These are phyloP conservation scores for Amauroascus niger DNA, from an alignment of 2,329 filamentous ascomycete species.

Conservation along the genomic window DNA sequence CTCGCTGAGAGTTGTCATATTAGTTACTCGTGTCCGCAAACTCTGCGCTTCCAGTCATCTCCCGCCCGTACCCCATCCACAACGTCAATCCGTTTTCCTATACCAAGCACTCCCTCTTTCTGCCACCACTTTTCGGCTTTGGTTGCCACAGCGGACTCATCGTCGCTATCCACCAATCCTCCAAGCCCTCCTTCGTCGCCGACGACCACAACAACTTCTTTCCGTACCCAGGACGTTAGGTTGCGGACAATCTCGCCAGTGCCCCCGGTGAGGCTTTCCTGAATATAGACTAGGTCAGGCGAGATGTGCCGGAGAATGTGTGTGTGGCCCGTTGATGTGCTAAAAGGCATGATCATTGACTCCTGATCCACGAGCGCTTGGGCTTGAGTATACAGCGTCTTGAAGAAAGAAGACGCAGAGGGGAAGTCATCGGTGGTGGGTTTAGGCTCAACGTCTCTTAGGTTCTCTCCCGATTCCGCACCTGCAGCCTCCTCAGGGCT, in stretches of 20 bases:
- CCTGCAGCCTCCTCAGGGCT: constrained; percentile 54
- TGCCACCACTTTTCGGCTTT: constrained; percentile 47
- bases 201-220: constrained; percentile 51
- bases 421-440: constrained; percentile 37
- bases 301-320: constrained; percentile 79
- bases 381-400: constrained; percentile 71
- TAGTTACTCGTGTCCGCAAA: constrained; percentile 52
- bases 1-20: background rate
- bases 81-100: constrained; percentile 78
- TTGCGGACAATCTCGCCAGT: constrained; percentile 65
- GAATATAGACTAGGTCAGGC: constrained; percentile 78
- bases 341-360: constrained; percentile 80
- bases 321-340: constrained; percentile 67
- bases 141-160: constrained; percentile 36
- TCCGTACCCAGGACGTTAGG: constrained; percentile 53
- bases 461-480: constrained; percentile 40
- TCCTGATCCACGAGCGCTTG: constrained; percentile 71
- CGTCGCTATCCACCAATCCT: constrained; percentile 71
- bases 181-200: constrained; percentile 53
- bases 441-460: constrained; percentile 41
- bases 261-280: constrained; percentile 69
- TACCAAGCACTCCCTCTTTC: constrained; percentile 67
- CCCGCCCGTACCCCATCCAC: constrained; percentile 72
- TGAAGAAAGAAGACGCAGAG: constrained; percentile 56
- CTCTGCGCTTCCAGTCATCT: constrained; percentile 77